Conservation (phyloP, 805 yeast genomes). For the Candida maltosa region DNA sequence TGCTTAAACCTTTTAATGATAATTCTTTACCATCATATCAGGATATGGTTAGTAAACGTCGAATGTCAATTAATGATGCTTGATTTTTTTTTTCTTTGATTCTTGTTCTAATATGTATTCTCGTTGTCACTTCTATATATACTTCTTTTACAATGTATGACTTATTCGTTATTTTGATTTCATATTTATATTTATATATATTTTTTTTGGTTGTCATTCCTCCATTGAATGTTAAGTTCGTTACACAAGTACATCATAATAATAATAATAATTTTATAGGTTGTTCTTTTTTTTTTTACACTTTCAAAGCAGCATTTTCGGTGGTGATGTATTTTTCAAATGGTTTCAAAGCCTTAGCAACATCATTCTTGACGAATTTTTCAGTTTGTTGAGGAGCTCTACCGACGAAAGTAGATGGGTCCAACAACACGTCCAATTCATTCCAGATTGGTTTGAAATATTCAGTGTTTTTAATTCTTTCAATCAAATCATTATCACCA, state of each 20-base stretch:
- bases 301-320: slow-evolving; percentile 76
- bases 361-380: slow-evolving; percentile 83
- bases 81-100: background rate
- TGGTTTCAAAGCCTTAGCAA: slow-evolving; percentile 75
- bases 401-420: slow-evolving; percentile 94
- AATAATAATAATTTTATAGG: background rate
- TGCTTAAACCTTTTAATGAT: background rate
- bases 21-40: no score
- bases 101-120: background rate
- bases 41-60: no score
- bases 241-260: no score
- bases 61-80: background rate
- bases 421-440: slow-evolving; percentile 76
- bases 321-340: slow-evolving; percentile 55
- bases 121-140: background rate
- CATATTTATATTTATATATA: background rate
- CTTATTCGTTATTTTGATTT: background rate
- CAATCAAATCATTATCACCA: slow-evolving; percentile 95
- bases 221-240: no score
- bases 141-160: background rate
- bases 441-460: slow-evolving; percentile 88
- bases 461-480: slow-evolving; percentile 70
- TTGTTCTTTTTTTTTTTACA: no score
- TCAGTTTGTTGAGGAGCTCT: slow-evolving; percentile 98
- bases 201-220: no score